phyloP scores from a whole-genome alignment of 2,329 filamentous ascomycete species.

The Fusarium mexicanum region DNA sequence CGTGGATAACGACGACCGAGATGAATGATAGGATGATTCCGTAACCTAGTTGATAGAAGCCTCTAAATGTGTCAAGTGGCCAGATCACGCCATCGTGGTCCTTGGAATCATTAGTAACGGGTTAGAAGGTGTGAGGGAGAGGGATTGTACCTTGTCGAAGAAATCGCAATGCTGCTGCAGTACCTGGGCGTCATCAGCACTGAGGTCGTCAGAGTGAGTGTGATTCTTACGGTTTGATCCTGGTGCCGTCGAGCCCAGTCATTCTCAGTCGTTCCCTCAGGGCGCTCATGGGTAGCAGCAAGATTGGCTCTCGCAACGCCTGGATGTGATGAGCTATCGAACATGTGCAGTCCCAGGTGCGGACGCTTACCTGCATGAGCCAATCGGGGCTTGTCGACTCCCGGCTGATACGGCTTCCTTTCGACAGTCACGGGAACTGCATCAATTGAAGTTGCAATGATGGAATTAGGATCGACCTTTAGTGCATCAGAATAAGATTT shows the following conservation, averaged over 20 bases:
- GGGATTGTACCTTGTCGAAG: background rate
- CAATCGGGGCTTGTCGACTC: accelerated
- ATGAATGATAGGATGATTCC: accelerated
- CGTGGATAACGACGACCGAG: accelerated
- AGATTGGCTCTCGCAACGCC: background rate
- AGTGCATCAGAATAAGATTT: background rate
- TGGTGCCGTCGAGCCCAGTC: background rate
- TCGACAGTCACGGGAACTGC: background rate
- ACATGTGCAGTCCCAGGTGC: no score
- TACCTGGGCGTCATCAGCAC: accelerated
- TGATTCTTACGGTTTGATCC: accelerated
- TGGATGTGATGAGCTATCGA: accelerated
- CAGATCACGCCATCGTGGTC: background rate
- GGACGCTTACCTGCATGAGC: background rate
- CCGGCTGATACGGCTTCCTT: accelerated
- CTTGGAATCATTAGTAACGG: background rate
- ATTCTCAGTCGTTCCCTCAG: background rate
- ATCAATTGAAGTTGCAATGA: background rate
- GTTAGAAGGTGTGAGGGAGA: accelerated
- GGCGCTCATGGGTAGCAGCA: background rate
- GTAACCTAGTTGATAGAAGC: accelerated
- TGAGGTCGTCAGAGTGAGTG: accelerated
- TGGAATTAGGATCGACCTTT: accelerated
- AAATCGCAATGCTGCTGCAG: background rate
- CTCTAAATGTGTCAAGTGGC: background rate